Evolutionary conservation across 495 filamentous ascomycete genomes (phyloP), one percentile per base, ranked within the genome.

Genomic region (Xylaria sp.): DNA sequence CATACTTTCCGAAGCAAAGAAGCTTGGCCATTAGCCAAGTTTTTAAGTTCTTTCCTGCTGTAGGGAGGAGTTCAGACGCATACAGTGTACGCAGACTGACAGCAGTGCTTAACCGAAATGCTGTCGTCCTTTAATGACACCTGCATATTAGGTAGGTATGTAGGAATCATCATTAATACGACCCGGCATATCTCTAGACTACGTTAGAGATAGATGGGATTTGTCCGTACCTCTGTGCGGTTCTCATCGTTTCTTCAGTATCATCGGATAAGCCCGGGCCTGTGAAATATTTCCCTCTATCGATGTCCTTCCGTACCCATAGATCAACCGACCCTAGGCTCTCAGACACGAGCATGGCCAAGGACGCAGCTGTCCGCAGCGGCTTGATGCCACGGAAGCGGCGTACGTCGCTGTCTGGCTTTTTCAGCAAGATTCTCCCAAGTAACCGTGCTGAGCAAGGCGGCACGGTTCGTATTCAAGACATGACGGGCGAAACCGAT

Each of bases 391-490:
- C 69, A 53, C 76, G 74, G 31, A 74, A 70, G 55, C 76, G 76
- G n/a, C 57, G 76, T 1, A 71, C 77, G 9, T 82, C 82, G 21
- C 67, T 82, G 26, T 65, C 73, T 24, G 71, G 75, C 37, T 78
- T 80, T 53, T 76, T 82, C 35, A 69, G 68, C 61, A 72, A 79
- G 73, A 77, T 85, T 67, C 57, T 81, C 59, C 80, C 84, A 0
- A 84, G 83, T 69, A 76, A 79, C 29, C 81, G 82, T 0, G 77
- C 81, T 2, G 85, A 86, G 59, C 78, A 76, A 19, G 84, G 85
- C 14, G 74, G 81, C 11, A 85, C 85, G 0, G 55, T 69, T 24
- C 80, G 77, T 35, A 35, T 53, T 3, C 61, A 72, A 9, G 75
- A 78, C 24, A 70, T 71, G 59, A 72, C 73, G 24, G 62, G 48